Evolutionary conservation across 345 rosid genomes (phyloP).

Genomic region (Durio zibethinus): DNA sequence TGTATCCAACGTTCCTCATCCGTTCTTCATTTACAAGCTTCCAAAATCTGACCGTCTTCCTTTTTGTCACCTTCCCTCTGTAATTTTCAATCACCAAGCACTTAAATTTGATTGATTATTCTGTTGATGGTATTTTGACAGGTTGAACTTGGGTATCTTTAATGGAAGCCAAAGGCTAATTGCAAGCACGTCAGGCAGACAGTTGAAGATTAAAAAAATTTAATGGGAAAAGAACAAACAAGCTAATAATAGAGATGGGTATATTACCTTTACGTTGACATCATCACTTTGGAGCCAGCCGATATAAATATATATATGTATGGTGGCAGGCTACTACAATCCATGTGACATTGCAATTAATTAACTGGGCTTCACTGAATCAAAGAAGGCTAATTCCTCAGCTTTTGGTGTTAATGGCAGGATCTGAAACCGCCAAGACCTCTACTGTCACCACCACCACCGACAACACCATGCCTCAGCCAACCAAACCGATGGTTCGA

Average conservation of each 20-base stretch:
- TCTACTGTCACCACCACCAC: slow-evolving; percentile 4
- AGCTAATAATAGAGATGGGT: slow-evolving; percentile 24
- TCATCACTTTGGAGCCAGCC: slow-evolving; percentile 6
- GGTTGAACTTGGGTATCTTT: not conserved
- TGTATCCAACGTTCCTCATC: slow-evolving; percentile 25
- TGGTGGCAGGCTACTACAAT: not conserved
- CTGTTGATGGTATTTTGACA: not conserved
- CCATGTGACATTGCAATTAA: slow-evolving; percentile 11
- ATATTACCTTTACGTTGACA: not conserved
- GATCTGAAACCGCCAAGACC: slow-evolving; percentile 24
- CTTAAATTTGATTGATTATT: not conserved
- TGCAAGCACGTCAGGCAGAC: not conserved
- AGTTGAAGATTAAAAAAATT: slow-evolving; percentile 1
- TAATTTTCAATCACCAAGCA: not conserved
- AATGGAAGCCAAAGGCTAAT: not conserved
- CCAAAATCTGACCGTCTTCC: slow-evolving; percentile 44
- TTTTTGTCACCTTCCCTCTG: slow-evolving; percentile 30
- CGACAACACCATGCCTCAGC: slow-evolving; percentile 13
- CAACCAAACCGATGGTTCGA: slow-evolving; percentile 29
- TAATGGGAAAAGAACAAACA: slow-evolving; percentile 16
- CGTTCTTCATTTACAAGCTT: slow-evolving; percentile 26
- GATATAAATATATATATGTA: slow-evolving; percentile 7
- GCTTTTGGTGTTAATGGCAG: slow-evolving; percentile 29
- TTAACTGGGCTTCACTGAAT: not conserved
- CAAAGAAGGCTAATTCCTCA: not conserved